phyloP scores from a whole-genome alignment of 2,329 filamentous ascomycete species.

The Fusarium transvaalense region DNA sequence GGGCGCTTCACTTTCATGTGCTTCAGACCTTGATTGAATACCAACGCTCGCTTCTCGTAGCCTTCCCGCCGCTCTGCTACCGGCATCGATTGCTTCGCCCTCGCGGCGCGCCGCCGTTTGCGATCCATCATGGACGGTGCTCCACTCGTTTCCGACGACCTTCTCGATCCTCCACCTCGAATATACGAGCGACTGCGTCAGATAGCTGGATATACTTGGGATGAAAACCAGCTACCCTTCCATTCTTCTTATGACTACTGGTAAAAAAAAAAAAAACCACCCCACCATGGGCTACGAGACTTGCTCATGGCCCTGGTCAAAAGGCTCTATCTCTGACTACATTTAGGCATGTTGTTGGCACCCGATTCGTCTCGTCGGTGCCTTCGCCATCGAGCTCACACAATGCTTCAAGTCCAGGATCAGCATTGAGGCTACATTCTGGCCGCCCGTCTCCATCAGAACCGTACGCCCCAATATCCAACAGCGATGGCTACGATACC shows the following conservation, averaged over 20 bases:
- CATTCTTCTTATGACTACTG: conserved; percentile 90
- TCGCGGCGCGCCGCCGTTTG: conserved; percentile 42
- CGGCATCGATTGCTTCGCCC: conserved; percentile 37
- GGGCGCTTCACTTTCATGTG: conserved; percentile 49
- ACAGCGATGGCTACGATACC: conserved; percentile 54
- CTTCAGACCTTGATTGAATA: conserved; percentile 47
- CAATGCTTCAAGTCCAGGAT: conserved; percentile 59
- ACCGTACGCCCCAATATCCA: conserved; percentile 52
- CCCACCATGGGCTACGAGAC: not conserved
- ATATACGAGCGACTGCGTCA: conserved; percentile 80
- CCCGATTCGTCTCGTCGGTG: conserved; percentile 66
- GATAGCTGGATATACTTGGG: conserved; percentile 81
- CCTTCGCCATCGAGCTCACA: conserved; percentile 62
- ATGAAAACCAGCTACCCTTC: conserved; percentile 69
- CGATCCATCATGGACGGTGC: conserved; percentile 64
- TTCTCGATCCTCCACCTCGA: conserved; percentile 73
- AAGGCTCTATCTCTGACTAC: conserved; percentile 26
- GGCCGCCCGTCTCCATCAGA: conserved; percentile 61
- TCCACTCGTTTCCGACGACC: conserved; percentile 64
- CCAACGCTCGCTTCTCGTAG: conserved; percentile 45
- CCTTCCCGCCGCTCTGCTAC: conserved; percentile 33
- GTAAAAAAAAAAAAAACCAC: too few relatives aligned
- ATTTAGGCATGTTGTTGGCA: conserved; percentile 74
- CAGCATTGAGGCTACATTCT: conserved; percentile 57
- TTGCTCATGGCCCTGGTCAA: not conserved